A percentile compares a stretch with the other conserved stretches of the same genome.
phyloP scores from a whole-genome alignment of 202 grass and related monocot genomes.

The Carex arenaria region DNA sequence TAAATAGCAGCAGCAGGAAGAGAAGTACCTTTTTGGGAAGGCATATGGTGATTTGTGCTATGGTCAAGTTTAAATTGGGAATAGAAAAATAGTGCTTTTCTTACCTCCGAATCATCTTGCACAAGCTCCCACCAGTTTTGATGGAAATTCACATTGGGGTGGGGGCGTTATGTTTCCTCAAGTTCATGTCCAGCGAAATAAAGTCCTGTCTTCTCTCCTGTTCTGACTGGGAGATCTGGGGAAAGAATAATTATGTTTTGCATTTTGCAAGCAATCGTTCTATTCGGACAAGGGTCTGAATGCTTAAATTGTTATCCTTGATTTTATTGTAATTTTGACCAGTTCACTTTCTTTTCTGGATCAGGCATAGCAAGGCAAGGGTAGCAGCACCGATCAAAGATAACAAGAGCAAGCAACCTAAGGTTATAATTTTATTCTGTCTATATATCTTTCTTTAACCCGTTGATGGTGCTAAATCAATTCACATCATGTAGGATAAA shows the following conservation, averaged over 20 bases:
- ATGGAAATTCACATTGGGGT: too few species aligned
- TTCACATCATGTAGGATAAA: constrained; percentile 63
- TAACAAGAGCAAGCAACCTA: constrained; percentile 97
- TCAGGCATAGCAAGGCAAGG: constrained; percentile 90
- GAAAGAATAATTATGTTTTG: not conserved
- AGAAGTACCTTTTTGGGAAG: too few species aligned
- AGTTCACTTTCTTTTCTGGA: constrained; percentile 19
- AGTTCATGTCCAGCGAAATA: too few species aligned
- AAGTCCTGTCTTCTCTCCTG: too few species aligned
- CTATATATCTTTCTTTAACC: not conserved
- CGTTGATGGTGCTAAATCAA: not conserved
- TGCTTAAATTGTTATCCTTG: not conserved
- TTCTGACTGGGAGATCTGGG: not conserved
- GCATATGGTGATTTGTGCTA: too few species aligned
- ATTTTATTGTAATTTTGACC: constrained; percentile 11
- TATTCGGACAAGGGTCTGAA: not conserved
- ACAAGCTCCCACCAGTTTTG: too few species aligned
- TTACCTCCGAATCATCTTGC: too few species aligned
- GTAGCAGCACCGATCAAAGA: constrained; percentile 93
- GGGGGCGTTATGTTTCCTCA: too few species aligned
- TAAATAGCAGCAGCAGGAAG: too few species aligned
- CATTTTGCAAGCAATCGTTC: not conserved
- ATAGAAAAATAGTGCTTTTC: too few species aligned
- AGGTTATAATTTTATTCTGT: constrained; percentile 39
- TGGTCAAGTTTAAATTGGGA: too few species aligned